Base-by-base conservation (phyloP, 139 green algal species). In the Chlorella ohadii region DNA sequence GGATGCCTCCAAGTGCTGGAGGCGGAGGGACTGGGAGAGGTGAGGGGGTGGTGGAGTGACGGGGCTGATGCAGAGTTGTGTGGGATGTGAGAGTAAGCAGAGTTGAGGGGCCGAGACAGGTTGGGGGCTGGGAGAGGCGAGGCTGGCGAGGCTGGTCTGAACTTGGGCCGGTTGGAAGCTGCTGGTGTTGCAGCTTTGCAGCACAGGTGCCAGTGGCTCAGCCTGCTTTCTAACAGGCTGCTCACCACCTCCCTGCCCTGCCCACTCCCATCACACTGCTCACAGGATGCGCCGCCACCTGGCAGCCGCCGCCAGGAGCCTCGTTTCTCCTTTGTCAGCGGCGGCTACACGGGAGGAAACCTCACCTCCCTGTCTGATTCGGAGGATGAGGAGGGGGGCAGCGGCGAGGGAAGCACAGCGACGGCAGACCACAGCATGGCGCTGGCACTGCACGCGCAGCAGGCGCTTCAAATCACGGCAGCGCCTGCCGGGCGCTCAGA, bases 371-470 rank as follows among this genome's bases (percentile, higher is more conserved):
- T 59, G 51, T 20, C 51, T 28, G 47, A 33, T 20, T 41, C 15
- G 2, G 41, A 83, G 9, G 68, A 86, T 5, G 61, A 70, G 64
- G 56, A 27, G 11, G 75, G 15, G 11, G 0, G 79, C 9, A 57
- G 61, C 33, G 38, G 85, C 51, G 51, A 59, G 65, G 31, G n/a
- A 31, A 72, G 65, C 65, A 27, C 51, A 59, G 51, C 51, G 51
- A 13, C 51, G 20, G 22, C 36, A 16, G 70, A 59, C 22, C n/a
- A 9, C 31, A 41, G 65, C 65, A 41, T 34, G 28, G 64, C 59
- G 59, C 68, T 84, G 44, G 80, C 79, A 17, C n/a, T 88, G 56
- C 87, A 86, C 25, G 84, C 82, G 25, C 72, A 61, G 31, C 28
- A 73, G 41, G 64, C 74, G 63, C 51, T 88, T 47, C 61, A 70